A percentile compares a stretch with the other conserved stretches of the same genome.
Evolutionary conservation across 2,329 filamentous ascomycete species (phyloP).

Genomic region (Onygenales sp.): DNA sequence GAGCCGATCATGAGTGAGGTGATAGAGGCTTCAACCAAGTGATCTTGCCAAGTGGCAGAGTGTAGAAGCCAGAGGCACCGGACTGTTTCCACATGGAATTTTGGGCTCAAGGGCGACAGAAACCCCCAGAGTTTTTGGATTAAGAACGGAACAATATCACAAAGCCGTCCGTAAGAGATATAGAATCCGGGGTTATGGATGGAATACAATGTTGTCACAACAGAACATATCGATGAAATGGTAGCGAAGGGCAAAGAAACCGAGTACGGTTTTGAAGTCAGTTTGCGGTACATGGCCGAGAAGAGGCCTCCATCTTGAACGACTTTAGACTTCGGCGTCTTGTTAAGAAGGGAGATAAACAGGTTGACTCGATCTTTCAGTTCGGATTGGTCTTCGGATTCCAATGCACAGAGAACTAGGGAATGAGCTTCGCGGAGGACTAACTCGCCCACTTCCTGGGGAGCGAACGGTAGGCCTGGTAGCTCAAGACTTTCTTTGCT

Average conservation of each 20-base stretch:
- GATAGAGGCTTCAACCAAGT: constrained; percentile 72
- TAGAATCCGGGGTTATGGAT: constrained; percentile 27
- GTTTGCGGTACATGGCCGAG: constrained; percentile 21
- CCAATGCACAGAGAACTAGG: constrained; percentile 24
- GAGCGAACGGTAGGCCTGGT: constrained; percentile 49
- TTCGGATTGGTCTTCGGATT: constrained; percentile 26
- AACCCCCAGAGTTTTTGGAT: constrained; percentile 69
- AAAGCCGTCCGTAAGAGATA: constrained; percentile 40
- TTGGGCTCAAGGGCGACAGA: constrained; percentile 71
- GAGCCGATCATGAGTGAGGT: constrained; percentile 56
- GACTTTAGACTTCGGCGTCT: constrained; percentile 27
- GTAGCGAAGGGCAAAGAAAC: constrained; percentile 25
- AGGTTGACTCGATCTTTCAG: constrained; percentile 51
- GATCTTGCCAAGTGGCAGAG: constrained; percentile 55
- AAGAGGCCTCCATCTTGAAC: constrained; percentile 27
- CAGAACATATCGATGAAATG: constrained; percentile 37
- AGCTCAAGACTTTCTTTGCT: constrained; percentile 62
- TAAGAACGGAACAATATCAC: constrained; percentile 55
- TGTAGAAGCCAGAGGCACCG: constrained; percentile 81
- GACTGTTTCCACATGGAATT: constrained; percentile 90
- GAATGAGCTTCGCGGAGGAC: constrained; percentile 52
- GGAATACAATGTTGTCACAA: constrained; percentile 34
- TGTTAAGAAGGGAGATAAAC: constrained; percentile 42
- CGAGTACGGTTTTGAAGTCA: constrained; percentile 14
- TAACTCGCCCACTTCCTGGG: constrained; percentile 49